Base-by-base conservation (phyloP, 163 green algal genomes). In the Chlamydomonas reinhardtii region DNA sequence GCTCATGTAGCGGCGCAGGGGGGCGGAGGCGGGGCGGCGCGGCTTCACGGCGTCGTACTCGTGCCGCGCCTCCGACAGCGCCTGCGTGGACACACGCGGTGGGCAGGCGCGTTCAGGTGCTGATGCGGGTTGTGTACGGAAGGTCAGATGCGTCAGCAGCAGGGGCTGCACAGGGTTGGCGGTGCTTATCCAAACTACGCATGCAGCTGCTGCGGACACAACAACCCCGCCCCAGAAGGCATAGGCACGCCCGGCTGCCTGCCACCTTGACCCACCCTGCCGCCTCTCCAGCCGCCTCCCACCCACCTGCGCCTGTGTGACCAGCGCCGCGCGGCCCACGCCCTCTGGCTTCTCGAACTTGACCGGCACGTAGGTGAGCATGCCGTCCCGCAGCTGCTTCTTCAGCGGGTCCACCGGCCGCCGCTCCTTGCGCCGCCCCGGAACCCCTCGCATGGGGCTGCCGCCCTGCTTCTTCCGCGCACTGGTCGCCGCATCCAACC, bases 231-330 rank as follows among this genome's bases (percentile, higher is more conserved):
- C n/a, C n/a, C n/a, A n/a, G n/a, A n/a, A n/a, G n/a, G n/a, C n/a
- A n/a, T n/a, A n/a, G n/a, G n/a, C n/a, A n/a, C n/a, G n/a, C 39
- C 39, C 39, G 39, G 5, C 39, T 48, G 39, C 39, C 39, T 5
- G 5, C 39, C 39, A 48, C 5, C 39, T n/a, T n/a, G n/a, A n/a
- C n/a, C n/a, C n/a, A n/a, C 39, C 39, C 39, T 48, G 5, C 39
- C 8, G 5, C 39, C 39, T 48, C 39, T 8, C 39, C 39, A 48
- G 5, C 39, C 39, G 5, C 39, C 39, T 48, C 39, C 39, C 39
- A 0, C 68, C 2, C 68, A 85, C 79, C 79, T 85, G 79, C 25
- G 43, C 69, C 70, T 86, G 80, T 34, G 80, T 64, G 32, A 86
- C 80, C n/a, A 86, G 79, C 9, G 80, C 80, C 14, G 24, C 70